Evolutionary conservation across 2,329 filamentous ascomycete genomes (phyloP), one percentile per base, ranked within the genome.

Genomic region (Xylariaceae sp.): DNA sequence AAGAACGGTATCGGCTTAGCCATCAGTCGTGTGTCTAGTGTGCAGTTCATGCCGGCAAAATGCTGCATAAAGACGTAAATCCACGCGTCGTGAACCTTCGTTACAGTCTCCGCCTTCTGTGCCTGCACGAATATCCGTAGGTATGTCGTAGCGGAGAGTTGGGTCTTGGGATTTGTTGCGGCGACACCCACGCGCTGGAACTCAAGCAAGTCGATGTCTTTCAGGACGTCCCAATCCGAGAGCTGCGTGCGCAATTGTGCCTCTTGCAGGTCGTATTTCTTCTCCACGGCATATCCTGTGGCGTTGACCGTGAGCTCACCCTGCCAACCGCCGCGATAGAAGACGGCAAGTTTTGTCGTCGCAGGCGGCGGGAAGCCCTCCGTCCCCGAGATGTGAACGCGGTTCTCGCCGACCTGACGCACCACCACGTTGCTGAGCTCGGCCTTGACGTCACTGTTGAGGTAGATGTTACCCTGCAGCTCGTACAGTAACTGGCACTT

Each of bases 311-410:
- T 52, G 3, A 69, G 39, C 47, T 76, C 64, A 2, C 62, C 62
- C 50, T 75, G 67, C 43, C 65, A 76, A 0, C 73, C 73, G 7
- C 66, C 72, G 8, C 62, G 57, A 42, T 73, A 74, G 45, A 70
- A 73, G 13, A 75, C 62, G n/a, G 71, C 72, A 6, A 72, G 60
- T 48, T 76, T 76, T 1, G 72, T 76, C 0, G 73, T 75, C 2
- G 70, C 63, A 0, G 72, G 73, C 2, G 73, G 72, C 0, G 68
- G 64, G 1, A 50, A 44, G 1, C 72, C 72, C 16, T 48, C 64
- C 16, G 68, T 57, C 0, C 69, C 68, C 1, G 59, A 64, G 0
- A 75, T 59, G 9, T 49, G 55, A 1, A 73, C 67, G 1, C 68
- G 62, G 34, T 64, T 51, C 4, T 39, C 52, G 1, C 61, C 64